phyloP scores from a whole-genome alignment of 1,284 basidiomycete species.

The Lentinula novae-zelandiae region DNA sequence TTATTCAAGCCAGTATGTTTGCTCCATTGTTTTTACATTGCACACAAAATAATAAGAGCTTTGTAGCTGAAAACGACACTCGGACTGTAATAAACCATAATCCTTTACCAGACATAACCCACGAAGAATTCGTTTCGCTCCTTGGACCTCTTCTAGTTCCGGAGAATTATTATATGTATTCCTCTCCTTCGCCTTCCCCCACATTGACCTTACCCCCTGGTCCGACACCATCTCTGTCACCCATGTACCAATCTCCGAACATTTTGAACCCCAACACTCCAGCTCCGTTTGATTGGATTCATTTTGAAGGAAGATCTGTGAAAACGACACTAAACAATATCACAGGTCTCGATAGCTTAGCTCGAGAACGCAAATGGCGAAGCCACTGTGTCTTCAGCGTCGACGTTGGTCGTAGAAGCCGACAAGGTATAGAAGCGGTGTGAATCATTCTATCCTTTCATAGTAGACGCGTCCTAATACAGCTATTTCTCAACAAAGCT shows the following conservation, averaged over 20 bases:
- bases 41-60: slow-evolving; percentile 2
- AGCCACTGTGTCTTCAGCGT: slow-evolving; percentile 75
- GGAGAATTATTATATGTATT: slow-evolving; percentile 55
- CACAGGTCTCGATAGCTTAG: slow-evolving; percentile 70
- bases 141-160: slow-evolving; percentile 74
- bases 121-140: slow-evolving; percentile 54
- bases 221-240: slow-evolving; percentile 30
- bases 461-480: slow-evolving; percentile 15
- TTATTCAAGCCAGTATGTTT: slow-evolving; percentile 61
- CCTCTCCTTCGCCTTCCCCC: slow-evolving; percentile 27
- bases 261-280: slow-evolving; percentile 48
- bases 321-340: slow-evolving; percentile 76
- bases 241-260: slow-evolving; percentile 30
- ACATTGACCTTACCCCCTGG: slow-evolving; percentile 23
- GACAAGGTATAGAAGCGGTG: slow-evolving; percentile 78
- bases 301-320: slow-evolving; percentile 73
- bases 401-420: slow-evolving; percentile 65
- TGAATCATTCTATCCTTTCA: slow-evolving; percentile 22
- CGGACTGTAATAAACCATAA: slow-evolving; percentile 80
- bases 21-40: not conserved
- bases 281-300: slow-evolving; percentile 80
- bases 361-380: slow-evolving; percentile 76
- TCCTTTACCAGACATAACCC: slow-evolving; percentile 67
- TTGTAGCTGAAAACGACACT: slow-evolving; percentile 51
- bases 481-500: slow-evolving; percentile 40